Conservation (phyloP, 805 yeast genomes). For the Wickerhamomyces bovis region DNA sequence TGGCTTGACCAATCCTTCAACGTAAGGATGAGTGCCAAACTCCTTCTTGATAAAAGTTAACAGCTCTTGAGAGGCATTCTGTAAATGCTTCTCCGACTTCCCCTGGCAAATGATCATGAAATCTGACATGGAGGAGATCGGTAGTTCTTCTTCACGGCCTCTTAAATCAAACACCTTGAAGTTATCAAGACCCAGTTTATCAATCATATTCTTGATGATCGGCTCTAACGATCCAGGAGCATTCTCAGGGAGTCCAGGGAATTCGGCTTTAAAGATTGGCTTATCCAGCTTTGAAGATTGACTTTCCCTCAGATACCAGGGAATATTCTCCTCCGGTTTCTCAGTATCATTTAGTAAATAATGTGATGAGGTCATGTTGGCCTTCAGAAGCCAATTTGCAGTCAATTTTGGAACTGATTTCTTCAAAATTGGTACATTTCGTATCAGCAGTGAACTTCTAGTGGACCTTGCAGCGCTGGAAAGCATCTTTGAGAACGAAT, state of each 20-base stretch:
- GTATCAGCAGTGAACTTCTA: neutral
- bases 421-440: neutral
- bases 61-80: constrained; percentile 60
- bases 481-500: neutral
- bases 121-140: constrained; percentile 35
- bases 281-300: constrained; percentile 31
- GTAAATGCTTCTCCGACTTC: constrained; percentile 68
- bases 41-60: constrained; percentile 51
- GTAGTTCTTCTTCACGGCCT: constrained; percentile 28
- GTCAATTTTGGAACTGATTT: neutral
- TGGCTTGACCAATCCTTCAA: constrained; percentile 69
- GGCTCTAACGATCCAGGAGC: constrained; percentile 48
- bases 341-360: neutral
- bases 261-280: constrained; percentile 27
- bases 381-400: neutral
- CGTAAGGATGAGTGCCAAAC: constrained; percentile 37
- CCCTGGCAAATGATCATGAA: constrained; percentile 69
- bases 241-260: constrained; percentile 55
- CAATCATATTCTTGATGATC: constrained; percentile 41
- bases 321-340: constrained; percentile 21
- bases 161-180: constrained; percentile 61
- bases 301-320: constrained; percentile 57
- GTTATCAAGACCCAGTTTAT: constrained; percentile 61
- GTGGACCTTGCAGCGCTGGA: neutral
- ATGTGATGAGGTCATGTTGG: neutral